phyloP scores from a whole-genome alignment of 495 filamentous ascomycete genomes.

The Talaromyces ruber region DNA sequence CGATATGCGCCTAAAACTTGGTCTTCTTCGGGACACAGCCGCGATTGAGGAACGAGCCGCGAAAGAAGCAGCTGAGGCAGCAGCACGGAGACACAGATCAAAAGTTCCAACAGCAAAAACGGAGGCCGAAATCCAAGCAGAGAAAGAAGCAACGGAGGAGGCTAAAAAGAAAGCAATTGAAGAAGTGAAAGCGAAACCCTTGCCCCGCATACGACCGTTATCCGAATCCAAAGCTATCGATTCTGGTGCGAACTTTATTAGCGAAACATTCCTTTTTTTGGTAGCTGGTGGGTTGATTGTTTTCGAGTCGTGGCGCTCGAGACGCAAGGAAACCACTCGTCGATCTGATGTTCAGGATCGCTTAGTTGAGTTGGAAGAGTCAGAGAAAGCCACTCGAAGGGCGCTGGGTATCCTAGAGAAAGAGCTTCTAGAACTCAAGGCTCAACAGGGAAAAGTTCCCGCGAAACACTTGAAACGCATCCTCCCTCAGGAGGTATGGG shows the following conservation, averaged over 20 bases:
- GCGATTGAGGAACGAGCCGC: constrained; percentile 45
- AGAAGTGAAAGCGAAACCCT: constrained; percentile 29
- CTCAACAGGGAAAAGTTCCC: constrained; percentile 25
- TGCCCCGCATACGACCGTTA: constrained; percentile 61
- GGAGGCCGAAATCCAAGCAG: constrained; percentile 58
- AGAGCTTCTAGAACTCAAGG: constrained; percentile 51
- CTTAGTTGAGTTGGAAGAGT: constrained; percentile 57
- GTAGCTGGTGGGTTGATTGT: constrained; percentile 74
- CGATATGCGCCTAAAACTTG: constrained; percentile 88
- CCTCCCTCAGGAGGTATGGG: constrained; percentile 37
- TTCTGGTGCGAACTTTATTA: constrained; percentile 88
- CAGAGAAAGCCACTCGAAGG: constrained; percentile 46
- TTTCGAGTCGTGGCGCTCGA: constrained; percentile 69
- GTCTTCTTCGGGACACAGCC: constrained; percentile 70
- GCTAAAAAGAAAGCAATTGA: constrained; percentile 43
- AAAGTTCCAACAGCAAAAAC: constrained; percentile 75
- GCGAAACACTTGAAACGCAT: constrained; percentile 24
- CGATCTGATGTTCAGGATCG: constrained; percentile 67
- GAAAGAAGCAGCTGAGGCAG: constrained; percentile 36
- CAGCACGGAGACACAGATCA: constrained; percentile 49
- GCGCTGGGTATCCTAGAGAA: constrained; percentile 61
- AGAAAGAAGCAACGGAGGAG: constrained; percentile 42
- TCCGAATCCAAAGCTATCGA: constrained; percentile 93
- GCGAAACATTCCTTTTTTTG: constrained; percentile 78
- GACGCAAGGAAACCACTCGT: constrained; percentile 67